These are phyloP conservation scores for Cryomyces minteri DNA, from an alignment of 495 filamentous ascomycete species.

Conservation along the genomic window DNA sequence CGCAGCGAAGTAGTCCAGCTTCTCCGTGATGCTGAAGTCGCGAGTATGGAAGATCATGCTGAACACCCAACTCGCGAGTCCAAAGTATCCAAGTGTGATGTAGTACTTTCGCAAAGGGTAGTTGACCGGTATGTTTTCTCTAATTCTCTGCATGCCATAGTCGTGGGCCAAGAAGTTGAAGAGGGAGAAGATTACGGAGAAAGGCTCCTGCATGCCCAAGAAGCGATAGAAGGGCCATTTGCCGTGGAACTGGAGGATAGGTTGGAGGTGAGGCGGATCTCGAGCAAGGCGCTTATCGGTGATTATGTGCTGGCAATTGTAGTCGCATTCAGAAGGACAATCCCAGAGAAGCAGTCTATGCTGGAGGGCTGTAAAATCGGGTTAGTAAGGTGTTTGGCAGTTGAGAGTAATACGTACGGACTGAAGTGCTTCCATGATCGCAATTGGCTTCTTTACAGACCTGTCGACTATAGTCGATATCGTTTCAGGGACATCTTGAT, in stretches of 20 bases:
- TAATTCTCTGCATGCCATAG: constrained; percentile 52
- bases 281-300: constrained; percentile 52
- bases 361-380: constrained; percentile 32
- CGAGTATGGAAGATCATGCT: constrained; percentile 81
- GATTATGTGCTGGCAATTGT: constrained; percentile 90
- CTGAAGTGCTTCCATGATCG: constrained; percentile 25
- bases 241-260: constrained; percentile 88
- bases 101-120: constrained; percentile 75
- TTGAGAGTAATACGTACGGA: constrained; percentile 28
- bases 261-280: constrained; percentile 39
- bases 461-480: constrained; percentile 24
- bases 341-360: constrained; percentile 57
- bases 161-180: constrained; percentile 82
- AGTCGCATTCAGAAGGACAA: constrained; percentile 90
- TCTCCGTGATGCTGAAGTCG: constrained; percentile 74
- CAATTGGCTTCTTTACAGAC: constrained; percentile 73
- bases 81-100: constrained; percentile 59
- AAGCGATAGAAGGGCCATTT: constrained; percentile 95
- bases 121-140: constrained; percentile 42
- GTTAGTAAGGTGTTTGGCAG: constrained; percentile 1
- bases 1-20: constrained; percentile 89
- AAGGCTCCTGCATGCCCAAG: constrained; percentile 85
- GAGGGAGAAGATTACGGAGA: constrained; percentile 80
- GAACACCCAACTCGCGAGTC: constrained; percentile 67
- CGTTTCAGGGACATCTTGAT: neutral